Evolutionary conservation across 768 basidiomycete genomes (phyloP), one percentile per base, ranked within the genome.

Genomic region (Mycena pura): DNA sequence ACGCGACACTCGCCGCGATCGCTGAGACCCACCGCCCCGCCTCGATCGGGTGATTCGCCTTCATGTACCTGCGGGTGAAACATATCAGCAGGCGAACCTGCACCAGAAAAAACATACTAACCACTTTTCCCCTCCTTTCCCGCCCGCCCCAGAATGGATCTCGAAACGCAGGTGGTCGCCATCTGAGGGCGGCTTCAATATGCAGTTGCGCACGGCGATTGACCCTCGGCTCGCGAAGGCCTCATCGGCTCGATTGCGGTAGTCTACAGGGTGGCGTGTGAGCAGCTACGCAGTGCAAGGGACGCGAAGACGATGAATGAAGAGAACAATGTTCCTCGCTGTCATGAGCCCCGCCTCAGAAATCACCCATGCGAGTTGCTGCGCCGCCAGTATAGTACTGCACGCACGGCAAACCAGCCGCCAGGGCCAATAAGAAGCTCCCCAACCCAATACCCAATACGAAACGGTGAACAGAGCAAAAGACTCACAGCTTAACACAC

Each of bases 221-320:
- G 93, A 90, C 0, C 96, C 96, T 19, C 96, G 84, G 46, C 88
- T 89, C 0, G 94, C 88, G 28, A 95, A 78, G 8, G 85, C 84
- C 75, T 98, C 95, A 70, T 98, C 96, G 64, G 93, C 93, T 70
- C 95, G 92, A 66, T 91, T 89, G 17, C 91, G 89, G 71, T 92
- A 97, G 73, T 94, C 91, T 85, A 57, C 3, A n/a, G 10, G 57
- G 32, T 11, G 17, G 28, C 27, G 50, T 9, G 21, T 11, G 9
- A 24, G 19, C n/a, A 0, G 49, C 39, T 11, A n/a, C n/a, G n/a
- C n/a, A 52, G 50, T 25, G 21, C 1, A 32, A 21, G 47, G 11
- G n/a, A 11, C 10, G 8, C 5, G 9, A 32, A 14, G 4, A 29
- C 19, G 43, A 17, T 29, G 15, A 22, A 3, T 13, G 28, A 46